Base-by-base conservation (phyloP, 23 red algal genomes). In the Agarophyton chilense region DNA sequence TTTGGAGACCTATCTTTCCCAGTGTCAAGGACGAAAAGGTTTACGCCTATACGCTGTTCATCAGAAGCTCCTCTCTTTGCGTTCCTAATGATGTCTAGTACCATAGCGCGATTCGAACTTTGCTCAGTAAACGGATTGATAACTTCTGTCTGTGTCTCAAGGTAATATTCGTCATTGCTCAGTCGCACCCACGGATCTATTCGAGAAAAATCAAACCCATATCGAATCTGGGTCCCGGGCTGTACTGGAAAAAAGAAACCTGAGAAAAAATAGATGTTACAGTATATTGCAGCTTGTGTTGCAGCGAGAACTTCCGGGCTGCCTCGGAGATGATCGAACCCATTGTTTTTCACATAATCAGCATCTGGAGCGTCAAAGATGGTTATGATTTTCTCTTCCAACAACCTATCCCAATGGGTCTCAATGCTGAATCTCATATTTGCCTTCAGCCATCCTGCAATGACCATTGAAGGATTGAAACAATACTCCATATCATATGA, bases 241-340 rank as follows among this genome's bases (percentile, higher is more conserved):
- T 80, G 63, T 10, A 75, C 60, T 26, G 89, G 89, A 38, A 74
- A 92, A 31, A 92, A 92, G 29, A 83, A 72, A 6, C 89, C 89
- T 19, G 89, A 92, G 33, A 92, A 83, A 62, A 92, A 83, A 64
- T 92, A 92, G 18, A 92, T 47, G 79, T 92, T 92, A 60, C 89
- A 92, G 24, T 81, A 29, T 13, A 92, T 36, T 24, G 53, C 65
- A 40, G 52, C 56, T 71, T 90, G n/a, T 10, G 70, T 56, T 64
- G 44, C 68, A 63, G 31, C 34, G 19, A 34, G 54, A 12, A 13
- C 51, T 3, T 21, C 2, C 11, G 13, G 6, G 50, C 58, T 50
- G 2, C 51, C n/a, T 22, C 35, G 21, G 7, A 80, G 54, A 26
- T 55, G 46, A 58, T 90, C 86, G 50, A 79, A 79, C 28, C 86